Evolutionary conservation across 164 flowering plant genomes (phyloP).

Genomic region (Vitis vinifera): ASM3070453v1 NC_081808.1:18942001-18942500

Average conservation of each 20-base stretch:
- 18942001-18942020: conserved; percentile 46
- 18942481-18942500: conserved; percentile 84
- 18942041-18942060: conserved; percentile 64
- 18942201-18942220: conserved; percentile 33
- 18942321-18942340: conserved; percentile 46
- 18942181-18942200: conserved; percentile 63
- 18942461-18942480: conserved; percentile 82
- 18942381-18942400: conserved; percentile 25
- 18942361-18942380: conserved; percentile 69
- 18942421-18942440: conserved; percentile 17
- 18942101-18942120: conserved; percentile 47
- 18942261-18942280: conserved; percentile 80
- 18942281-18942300: conserved; percentile 49
- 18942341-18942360: conserved; percentile 49
- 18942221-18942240: conserved; percentile 49
- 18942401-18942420: conserved; percentile 41
- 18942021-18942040: conserved; percentile 52
- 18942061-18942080: conserved; percentile 82
- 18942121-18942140: conserved; percentile 68
- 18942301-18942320: conserved; percentile 56
- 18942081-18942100: conserved; percentile 71
- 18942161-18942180: conserved; percentile 65
- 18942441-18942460: conserved; percentile 17
- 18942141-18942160: conserved; percentile 60
- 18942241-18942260: conserved; percentile 62